Evolutionary conservation across 2,329 filamentous ascomycete genomes (phyloP).

Genomic region (Meredithiella fracta): DNA sequence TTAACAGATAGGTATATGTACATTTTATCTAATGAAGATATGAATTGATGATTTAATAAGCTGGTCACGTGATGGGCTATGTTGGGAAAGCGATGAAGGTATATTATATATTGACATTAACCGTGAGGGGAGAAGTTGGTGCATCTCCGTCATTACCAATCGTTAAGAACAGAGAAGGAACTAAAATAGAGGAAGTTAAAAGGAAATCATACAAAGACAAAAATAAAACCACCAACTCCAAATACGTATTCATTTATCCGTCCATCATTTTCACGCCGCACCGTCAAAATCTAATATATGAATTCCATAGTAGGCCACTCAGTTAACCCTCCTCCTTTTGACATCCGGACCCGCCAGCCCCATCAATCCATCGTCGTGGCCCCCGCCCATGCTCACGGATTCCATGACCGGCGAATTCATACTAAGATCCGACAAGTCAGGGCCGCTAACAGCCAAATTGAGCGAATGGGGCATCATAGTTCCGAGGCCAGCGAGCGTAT

Average conservation of each 20-base stretch:
- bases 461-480: not conserved
- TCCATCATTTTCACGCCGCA: not conserved
- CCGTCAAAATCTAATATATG: not conserved
- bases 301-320: not conserved
- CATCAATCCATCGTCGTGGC: conserved; percentile 8
- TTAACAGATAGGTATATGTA: not conserved
- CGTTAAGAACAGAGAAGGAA: not conserved
- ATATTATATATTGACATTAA: no score
- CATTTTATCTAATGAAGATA: not conserved
- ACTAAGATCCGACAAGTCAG: conserved; percentile 12
- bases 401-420: conserved; percentile 12
- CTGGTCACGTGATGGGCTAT: no score
- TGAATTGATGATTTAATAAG: no score
- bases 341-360: conserved; percentile 9
- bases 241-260: not conserved
- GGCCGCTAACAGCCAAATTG: conserved; percentile 6
- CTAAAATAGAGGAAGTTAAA: not conserved
- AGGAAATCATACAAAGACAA: not conserved
- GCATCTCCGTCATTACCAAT: not conserved
- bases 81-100: not conserved
- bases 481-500: not conserved
- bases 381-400: not conserved
- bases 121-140: no score
- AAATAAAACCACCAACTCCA: not conserved
- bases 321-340: conserved; percentile 11